Percentiles rank a stretch among this genome's conserved stretches.
These are phyloP conservation scores for Fusarium cyanostomum DNA, from an alignment of 2,329 filamentous ascomycete species.

Conservation along the genomic window DNA sequence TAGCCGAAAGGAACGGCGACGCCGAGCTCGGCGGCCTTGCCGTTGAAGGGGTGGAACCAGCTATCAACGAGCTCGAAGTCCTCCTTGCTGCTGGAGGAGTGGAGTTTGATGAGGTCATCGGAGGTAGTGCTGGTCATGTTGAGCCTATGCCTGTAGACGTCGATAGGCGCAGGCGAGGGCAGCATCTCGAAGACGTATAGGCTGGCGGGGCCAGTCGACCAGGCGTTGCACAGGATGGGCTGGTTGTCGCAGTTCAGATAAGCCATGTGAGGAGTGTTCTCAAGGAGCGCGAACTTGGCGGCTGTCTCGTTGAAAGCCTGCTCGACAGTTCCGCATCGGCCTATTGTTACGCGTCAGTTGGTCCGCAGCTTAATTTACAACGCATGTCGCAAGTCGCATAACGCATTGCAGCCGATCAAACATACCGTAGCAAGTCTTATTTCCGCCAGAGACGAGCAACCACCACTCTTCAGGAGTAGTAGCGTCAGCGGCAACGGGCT, in stretches of 20 bases:
- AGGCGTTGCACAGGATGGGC: conserved; percentile 78
- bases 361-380: background rate
- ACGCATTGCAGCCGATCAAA: background rate
- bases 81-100: conserved; percentile 61
- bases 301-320: conserved; percentile 73
- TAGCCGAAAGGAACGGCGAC: conserved; percentile 73
- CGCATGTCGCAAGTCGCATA: conserved; percentile 2
- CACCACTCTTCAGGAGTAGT: conserved; percentile 79
- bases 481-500: conserved; percentile 66
- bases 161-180: conserved; percentile 69
- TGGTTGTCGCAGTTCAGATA: conserved; percentile 79
- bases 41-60: conserved; percentile 80
- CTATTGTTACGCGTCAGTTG: conserved; percentile 51
- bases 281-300: conserved; percentile 67
- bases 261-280: conserved; percentile 72
- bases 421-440: conserved; percentile 78
- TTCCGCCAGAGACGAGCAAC: conserved; percentile 77
- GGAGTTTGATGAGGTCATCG: conserved; percentile 69
- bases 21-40: conserved; percentile 69
- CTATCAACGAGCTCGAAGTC: conserved; percentile 64
- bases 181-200: conserved; percentile 75
- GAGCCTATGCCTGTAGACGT: conserved; percentile 71
- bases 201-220: conserved; percentile 71
- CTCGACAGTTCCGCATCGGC: conserved; percentile 72
- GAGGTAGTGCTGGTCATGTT: conserved; percentile 75